Base-by-base conservation (phyloP, 164 flowering plant genomes). In the Malania oleifera region DNA sequence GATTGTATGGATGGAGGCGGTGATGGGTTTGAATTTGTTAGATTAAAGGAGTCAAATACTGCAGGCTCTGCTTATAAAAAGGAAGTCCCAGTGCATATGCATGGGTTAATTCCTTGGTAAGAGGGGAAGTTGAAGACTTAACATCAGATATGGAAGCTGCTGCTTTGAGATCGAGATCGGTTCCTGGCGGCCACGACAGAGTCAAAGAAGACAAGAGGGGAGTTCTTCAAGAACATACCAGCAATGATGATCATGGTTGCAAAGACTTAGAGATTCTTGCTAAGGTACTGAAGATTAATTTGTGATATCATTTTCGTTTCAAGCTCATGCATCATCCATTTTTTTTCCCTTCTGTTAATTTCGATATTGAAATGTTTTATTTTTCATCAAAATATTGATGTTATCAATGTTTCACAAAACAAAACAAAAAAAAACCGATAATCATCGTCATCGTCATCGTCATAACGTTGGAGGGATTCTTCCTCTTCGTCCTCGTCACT, bases 21-120 rank as follows among this genome's bases (percentile, higher is more conserved):
- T 40, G 46, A 38, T 26, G 22, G 10, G 35, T 61, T 54, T 65
- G 55, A 56, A 44, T 61, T 58, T 24, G 18, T 20, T 24, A 44
- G n/a, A 22, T 46, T 25, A 18, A 48, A 40, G 5, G 45, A 56
- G 74, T 72, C 80, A 73, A 70, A 70, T 48, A 57, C 58, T 56
- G 58, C 60, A 52, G 52, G 65, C 63, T 58, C 52, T 37, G 22
- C 45, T 44, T 65, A 61, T 53, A 71, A 19, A 24, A 14, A 57
- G 41, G 46, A 38, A 31, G 26, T 26, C 34, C 29, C 11, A 7
- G 28, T 13, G 25, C n/a, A 13, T 3, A 24, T 13, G 37, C n/a
- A 47, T 48, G 39, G 28, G 27, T 58, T 12, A 15, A 29, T n/a
- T n/a, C n/a, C n/a, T n/a, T n/a, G n/a, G 27, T 6, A 1, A 18